Percentiles rank a stretch among this genome's conserved stretches.
Evolutionary conservation across 2,329 filamentous ascomycete genomes (phyloP).

Genomic region (Claviceps fusiformis): DNA sequence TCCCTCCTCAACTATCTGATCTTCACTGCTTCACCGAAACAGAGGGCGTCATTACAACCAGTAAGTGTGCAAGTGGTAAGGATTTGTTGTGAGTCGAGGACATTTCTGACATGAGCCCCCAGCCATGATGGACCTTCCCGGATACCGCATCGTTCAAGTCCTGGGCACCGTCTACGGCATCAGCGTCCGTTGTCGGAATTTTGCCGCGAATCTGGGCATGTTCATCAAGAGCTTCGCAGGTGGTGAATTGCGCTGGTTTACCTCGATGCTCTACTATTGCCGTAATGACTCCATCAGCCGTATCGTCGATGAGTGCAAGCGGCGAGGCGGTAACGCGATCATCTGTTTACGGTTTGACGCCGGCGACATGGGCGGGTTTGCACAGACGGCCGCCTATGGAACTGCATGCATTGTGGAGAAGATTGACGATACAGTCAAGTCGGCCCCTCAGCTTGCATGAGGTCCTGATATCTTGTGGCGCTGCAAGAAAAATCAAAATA

Average conservation of each 20-base stretch:
- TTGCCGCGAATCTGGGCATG: constrained; percentile 41
- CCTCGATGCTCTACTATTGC: constrained; percentile 43
- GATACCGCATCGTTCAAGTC: constrained; percentile 42
- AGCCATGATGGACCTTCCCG: constrained; percentile 49
- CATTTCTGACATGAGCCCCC: not conserved
- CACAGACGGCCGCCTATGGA: constrained; percentile 47
- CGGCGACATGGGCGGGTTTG: constrained; percentile 39
- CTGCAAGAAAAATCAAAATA: not conserved
- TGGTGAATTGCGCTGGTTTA: constrained; percentile 47
- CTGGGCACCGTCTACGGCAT: constrained; percentile 46
- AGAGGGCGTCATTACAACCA: constrained; percentile 45
- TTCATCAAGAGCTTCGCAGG: constrained; percentile 42
- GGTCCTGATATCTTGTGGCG: not conserved
- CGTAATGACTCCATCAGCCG: constrained; percentile 45
- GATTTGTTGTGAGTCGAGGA: not conserved
- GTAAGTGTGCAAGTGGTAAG: constrained; percentile 10
- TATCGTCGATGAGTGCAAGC: constrained; percentile 41
- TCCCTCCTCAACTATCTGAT: constrained; percentile 30
- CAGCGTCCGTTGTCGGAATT: constrained; percentile 44
- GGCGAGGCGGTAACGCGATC: constrained; percentile 44
- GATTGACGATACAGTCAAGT: constrained; percentile 24
- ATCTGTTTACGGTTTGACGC: constrained; percentile 46
- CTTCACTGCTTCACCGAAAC: constrained; percentile 49
- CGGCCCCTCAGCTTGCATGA: constrained; percentile 15
- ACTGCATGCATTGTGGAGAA: constrained; percentile 45